Evolutionary conservation across 257 asterid species (phyloP).

Genomic region (Fraxinus americana): DNA sequence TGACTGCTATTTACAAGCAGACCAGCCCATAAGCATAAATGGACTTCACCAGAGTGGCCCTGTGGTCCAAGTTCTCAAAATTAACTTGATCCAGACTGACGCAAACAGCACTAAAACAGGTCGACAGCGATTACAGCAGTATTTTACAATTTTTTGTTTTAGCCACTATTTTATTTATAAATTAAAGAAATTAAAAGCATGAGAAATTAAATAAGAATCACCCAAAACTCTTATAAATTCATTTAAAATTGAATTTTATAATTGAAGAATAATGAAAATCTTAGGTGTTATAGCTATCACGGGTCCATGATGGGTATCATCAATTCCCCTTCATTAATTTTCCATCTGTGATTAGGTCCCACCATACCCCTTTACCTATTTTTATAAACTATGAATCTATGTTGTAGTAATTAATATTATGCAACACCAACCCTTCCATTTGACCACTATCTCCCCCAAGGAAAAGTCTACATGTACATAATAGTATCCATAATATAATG

Average conservation of each 20-base stretch:
- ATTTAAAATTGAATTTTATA: neutral
- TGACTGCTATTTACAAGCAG: neutral
- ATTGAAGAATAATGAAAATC: neutral
- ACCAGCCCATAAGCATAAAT: neutral
- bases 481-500: no score
- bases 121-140: neutral
- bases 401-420: neutral
- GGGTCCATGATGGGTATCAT: constrained; percentile 49
- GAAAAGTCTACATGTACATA: no score
- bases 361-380: constrained; percentile 7
- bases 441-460: no score
- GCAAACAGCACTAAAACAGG: neutral
- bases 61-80: neutral
- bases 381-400: neutral
- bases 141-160: neutral
- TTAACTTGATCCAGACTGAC: neutral
- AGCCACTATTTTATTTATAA: neutral
- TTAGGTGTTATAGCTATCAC: constrained; percentile 39
- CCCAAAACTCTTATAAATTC: neutral
- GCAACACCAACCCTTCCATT: neutral
- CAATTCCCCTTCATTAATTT: constrained; percentile 32
- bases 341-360: constrained; percentile 36
- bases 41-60: neutral
- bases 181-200: neutral
- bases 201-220: neutral